phyloP scores from a whole-genome alignment of 345 rosid species.

The Gynandropsis gynandra region DNA sequence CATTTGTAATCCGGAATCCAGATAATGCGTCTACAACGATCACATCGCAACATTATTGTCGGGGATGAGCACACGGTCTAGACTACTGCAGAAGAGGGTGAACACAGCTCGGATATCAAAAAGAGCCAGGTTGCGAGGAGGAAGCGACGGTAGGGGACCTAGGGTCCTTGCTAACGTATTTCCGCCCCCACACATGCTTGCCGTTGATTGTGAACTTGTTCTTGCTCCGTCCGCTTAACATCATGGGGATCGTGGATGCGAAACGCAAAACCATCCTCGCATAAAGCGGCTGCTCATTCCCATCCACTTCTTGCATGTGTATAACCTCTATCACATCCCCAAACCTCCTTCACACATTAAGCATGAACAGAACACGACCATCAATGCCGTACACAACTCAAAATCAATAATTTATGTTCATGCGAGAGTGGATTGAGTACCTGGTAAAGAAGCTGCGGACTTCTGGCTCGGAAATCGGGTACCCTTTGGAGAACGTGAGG shows the following conservation, averaged over 20 bases:
- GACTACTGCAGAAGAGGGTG: too few relatives aligned
- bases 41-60: too few relatives aligned
- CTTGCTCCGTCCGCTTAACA: slow-evolving; percentile 32
- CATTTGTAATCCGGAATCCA: too few relatives aligned
- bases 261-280: slow-evolving; percentile 45
- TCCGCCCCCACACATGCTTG: slow-evolving; percentile 68
- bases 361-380: background rate
- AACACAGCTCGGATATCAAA: too few relatives aligned
- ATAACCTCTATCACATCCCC: slow-evolving; percentile 49
- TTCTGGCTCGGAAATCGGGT: slow-evolving; percentile 50
- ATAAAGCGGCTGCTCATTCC: slow-evolving; percentile 37
- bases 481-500: slow-evolving; percentile 73
- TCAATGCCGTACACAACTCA: background rate
- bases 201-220: slow-evolving; percentile 61
- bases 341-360: slow-evolving; percentile 36
- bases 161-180: slow-evolving; percentile 26
- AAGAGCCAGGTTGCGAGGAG: background rate
- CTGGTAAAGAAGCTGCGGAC: slow-evolving; percentile 44
- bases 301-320: slow-evolving; percentile 41
- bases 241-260: slow-evolving; percentile 14
- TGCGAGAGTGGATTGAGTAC: slow-evolving; percentile 19
- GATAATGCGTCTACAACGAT: too few relatives aligned
- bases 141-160: background rate
- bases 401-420: background rate
- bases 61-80: too few relatives aligned